Evolutionary conservation across 192 early-diverging fungal species (phyloP), one percentile per base, ranked within the genome.

Genomic region (Borealophlyctis nickersoniae): DNA sequence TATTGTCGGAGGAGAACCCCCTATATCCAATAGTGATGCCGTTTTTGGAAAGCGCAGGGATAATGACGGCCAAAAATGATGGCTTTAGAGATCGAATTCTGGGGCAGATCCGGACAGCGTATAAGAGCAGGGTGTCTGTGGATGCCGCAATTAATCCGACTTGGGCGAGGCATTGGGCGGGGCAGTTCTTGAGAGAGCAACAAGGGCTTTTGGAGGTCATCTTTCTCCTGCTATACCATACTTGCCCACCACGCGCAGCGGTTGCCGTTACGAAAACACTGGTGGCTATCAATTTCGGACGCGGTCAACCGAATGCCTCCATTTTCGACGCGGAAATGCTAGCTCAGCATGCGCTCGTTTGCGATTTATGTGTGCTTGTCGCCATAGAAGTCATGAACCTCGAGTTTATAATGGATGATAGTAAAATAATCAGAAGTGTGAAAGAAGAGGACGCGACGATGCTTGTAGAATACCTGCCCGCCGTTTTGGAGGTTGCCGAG

Each of bases 151-250:
- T 2, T 13, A n/a, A 67, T 27, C 19, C n/a, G 9, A 51, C n/a
- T n/a, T 54, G 60, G 52, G 78, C 72, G 14, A 27, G 22, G n/a
- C 28, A 29, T 5, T 80, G 74, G 74, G 67, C 73, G 29, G 65
- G 58, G 31, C 74, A 80, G 39, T 67, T 55, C 32, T 30, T 80
- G 55, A 62, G 58, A 22, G 78, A 80, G 52, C 78, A 80, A 51
- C 22, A 35, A 29, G 52, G 52, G 4, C 60, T 77, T 5, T 57
- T 80, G 32, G 63, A 80, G 32, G 57, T 77, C n/a, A 60, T 77
- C 4, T 80, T 80, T 54, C 32, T 72, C 14, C 30, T 77, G n/a
- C 71, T 58, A 52, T 77, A 77, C 56, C 63, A 66, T 35, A 55
- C 58, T 2, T 16, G 30, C 31, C 36, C 60, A 2, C 55, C 39